Conservation (phyloP, 1,284 basidiomycete genomes). For the Sphagnurus paluster region DNA sequence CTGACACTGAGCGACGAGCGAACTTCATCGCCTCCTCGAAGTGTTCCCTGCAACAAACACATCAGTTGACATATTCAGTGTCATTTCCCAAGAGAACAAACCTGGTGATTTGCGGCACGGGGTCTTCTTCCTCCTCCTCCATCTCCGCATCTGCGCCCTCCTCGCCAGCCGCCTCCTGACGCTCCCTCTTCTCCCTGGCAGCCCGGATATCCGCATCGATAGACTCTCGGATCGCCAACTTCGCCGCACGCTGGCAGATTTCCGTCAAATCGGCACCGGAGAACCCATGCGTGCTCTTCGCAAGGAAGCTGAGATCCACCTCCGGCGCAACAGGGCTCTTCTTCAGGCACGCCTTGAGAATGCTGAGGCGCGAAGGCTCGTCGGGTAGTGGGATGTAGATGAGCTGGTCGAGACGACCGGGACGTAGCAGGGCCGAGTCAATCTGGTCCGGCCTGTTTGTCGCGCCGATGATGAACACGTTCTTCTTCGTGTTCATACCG, state of each 20-base stretch:
- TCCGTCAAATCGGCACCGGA: conserved; percentile 99
- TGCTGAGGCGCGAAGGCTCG: conserved; percentile 88
- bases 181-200: conserved; percentile 80
- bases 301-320: conserved; percentile 86
- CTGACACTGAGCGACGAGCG: conserved; percentile 89
- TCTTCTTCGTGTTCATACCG: conserved; percentile 99
- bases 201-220: conserved; percentile 91
- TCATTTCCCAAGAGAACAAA: conserved; percentile 29
- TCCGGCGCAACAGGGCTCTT: conserved; percentile 89
- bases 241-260: conserved; percentile 97
- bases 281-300: conserved; percentile 96
- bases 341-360: conserved; percentile 89
- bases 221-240: conserved; percentile 92
- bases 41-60: conserved; percentile 58
- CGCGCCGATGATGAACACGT: conserved; percentile 98
- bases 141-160: conserved; percentile 75
- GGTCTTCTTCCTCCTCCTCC: conserved; percentile 76
- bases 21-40: conserved; percentile 99
- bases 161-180: conserved; percentile 69
- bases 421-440: conserved; percentile 94
- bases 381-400: conserved; percentile 96
- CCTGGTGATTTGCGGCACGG: conserved; percentile 94
- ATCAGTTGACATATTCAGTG: neutral
- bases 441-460: conserved; percentile 99
- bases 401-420: conserved; percentile 95